Evolutionary conservation across 345 rosid genomes (phyloP), one percentile per base, ranked within the genome.

Genomic region (Alliaria petiolata): DNA sequence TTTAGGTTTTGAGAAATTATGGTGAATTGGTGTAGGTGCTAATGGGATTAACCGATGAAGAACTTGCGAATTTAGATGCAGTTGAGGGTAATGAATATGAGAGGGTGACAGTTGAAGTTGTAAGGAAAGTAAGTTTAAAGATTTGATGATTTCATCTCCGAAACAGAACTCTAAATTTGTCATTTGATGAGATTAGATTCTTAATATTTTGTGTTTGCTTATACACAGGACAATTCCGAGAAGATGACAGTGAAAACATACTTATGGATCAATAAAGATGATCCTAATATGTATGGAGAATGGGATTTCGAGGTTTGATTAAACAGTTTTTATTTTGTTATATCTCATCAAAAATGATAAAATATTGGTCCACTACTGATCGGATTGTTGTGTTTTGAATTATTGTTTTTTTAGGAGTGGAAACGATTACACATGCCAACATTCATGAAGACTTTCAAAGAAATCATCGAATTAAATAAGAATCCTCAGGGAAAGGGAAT

Each of bases 261-360:
- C 42, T 80, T 88, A 45, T 91, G 98, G 96, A 17, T 50, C 28
- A 62, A 89, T 65, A 62, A 75, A 22, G 47, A 74, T 46, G 97
- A 93, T 80, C 89, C 91, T 8, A 73, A 85, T 76, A 78, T 93
- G 77, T 81, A 53, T 57, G 98, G 98, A 33, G 90, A 89, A 6
- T 91, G 98, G 97, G 81, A 89, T 80, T 89, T 93, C 26, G 88
- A 91, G 96, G 96, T 93, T 17, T 26, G 65, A 13, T n/a, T 7
- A 1, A 40, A n/a, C 13, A 7, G 33, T 20, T 43, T n/a, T n/a
- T n/a, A 58, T 69, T 39, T 33, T 58, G 16, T 69, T 6, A 51
- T 11, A 51, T 11, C 2, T 25, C 13, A 16, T 4, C 6, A 40
- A 10, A 33, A 62, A n/a, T 59, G 14, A 36, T 40, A 19, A 22